Percentiles rank a stretch among this genome's conserved stretches.
Conservation (phyloP, 257 asterid species). For the Solanum commersonii region DNA sequence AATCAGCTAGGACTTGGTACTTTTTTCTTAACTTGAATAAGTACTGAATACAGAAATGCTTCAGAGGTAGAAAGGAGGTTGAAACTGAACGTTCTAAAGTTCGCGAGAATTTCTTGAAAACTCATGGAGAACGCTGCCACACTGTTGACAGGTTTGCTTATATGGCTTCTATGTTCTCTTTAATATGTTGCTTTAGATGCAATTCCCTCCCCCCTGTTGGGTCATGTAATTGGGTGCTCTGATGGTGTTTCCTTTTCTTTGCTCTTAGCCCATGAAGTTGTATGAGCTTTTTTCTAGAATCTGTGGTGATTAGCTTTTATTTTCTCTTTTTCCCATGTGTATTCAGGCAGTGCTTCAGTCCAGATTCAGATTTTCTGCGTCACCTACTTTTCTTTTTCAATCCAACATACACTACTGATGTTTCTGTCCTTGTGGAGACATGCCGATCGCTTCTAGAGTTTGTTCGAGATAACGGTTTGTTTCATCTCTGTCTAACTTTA, state of each 20-base stretch:
- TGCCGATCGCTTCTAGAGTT: constrained; percentile 64
- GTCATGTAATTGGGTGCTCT: neutral
- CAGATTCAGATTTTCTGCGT: constrained; percentile 67
- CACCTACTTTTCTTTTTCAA: constrained; percentile 84
- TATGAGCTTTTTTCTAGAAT: neutral
- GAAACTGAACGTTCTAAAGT: constrained; percentile 67
- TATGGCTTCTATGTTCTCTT: constrained; percentile 7
- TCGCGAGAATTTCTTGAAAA: constrained; percentile 60
- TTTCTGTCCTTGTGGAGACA: constrained; percentile 72
- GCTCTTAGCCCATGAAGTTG: neutral
- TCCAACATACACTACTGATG: constrained; percentile 60
- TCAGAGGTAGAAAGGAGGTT: constrained; percentile 78
- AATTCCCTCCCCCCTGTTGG: neutral
- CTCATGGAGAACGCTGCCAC: constrained; percentile 58
- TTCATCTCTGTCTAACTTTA: constrained; percentile 7
- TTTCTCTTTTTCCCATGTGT: constrained; percentile 4
- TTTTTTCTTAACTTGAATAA: constrained; percentile 16
- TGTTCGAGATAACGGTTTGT: constrained; percentile 55
- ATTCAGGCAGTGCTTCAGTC: constrained; percentile 79
- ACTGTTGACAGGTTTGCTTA: constrained; percentile 58
- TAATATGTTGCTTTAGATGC: neutral
- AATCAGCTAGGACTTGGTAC: neutral
- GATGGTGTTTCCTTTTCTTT: neutral
- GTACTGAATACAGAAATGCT: constrained; percentile 68
- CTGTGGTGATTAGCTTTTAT: neutral